Conservation (phyloP, 192 early-diverging fungal species). For the Cetraspora pellucida region DNA sequence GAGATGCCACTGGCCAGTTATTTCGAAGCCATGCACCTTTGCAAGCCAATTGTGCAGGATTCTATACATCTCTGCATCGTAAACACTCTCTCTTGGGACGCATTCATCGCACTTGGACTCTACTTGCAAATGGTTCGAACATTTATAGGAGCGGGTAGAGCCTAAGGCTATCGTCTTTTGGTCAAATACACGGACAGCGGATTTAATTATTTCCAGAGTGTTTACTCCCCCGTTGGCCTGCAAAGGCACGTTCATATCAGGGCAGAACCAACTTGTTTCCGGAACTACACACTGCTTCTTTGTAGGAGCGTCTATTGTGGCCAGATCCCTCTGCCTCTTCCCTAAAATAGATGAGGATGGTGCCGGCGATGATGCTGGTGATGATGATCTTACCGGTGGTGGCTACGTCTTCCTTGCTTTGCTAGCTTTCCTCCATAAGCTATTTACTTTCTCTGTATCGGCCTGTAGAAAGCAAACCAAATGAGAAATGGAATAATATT, state of each 20-base stretch:
- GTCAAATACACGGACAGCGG: neutral
- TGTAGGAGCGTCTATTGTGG: neutral
- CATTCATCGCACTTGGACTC: neutral
- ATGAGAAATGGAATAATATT: slow-evolving; percentile 13
- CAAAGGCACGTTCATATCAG: neutral
- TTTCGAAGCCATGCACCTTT: neutral
- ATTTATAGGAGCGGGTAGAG: slow-evolving; percentile 25
- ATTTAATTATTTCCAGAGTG: slow-evolving; percentile 19
- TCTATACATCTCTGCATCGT: slow-evolving; percentile 30
- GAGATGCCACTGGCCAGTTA: slow-evolving; percentile 13
- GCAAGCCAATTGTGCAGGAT: slow-evolving; percentile 21
- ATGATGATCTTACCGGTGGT: neutral
- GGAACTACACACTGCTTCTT: slow-evolving; percentile 5
- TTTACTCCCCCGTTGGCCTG: slow-evolving; percentile 5
- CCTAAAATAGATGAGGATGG: neutral
- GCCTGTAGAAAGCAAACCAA: slow-evolving; percentile 11
- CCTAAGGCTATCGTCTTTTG: neutral
- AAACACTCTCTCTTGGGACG: slow-evolving; percentile 27
- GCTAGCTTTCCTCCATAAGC: slow-evolving; percentile 13
- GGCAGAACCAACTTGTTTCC: neutral
- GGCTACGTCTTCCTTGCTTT: neutral
- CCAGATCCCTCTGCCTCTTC: neutral
- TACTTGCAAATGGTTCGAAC: neutral
- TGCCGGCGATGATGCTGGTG: neutral
- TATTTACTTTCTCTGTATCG: slow-evolving; percentile 17